phyloP scores from a whole-genome alignment of 2,329 filamentous ascomycete species.

The Aureobasidium sp. region DNA sequence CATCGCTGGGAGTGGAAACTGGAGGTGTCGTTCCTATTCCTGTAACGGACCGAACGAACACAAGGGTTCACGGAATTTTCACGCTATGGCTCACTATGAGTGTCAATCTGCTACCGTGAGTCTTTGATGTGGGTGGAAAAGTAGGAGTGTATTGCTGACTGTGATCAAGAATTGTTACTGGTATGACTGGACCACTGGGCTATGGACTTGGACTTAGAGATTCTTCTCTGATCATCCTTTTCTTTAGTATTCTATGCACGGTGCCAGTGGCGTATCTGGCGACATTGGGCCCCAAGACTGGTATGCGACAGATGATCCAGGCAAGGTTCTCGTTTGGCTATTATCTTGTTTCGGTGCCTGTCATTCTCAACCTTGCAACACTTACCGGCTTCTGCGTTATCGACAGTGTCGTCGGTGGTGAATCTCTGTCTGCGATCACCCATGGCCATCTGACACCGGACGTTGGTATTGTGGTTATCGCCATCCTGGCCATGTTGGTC shows the following conservation, averaged over 20 bases:
- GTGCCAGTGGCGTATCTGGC: constrained; percentile 48
- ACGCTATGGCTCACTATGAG: constrained; percentile 53
- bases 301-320: constrained; percentile 58
- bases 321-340: constrained; percentile 54
- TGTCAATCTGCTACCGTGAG: constrained; percentile 50
- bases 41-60: constrained; percentile 45
- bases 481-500: constrained; percentile 48
- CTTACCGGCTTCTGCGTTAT: constrained; percentile 57
- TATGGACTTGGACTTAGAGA: constrained; percentile 50
- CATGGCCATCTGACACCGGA: constrained; percentile 38
- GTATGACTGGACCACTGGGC: constrained; percentile 50
- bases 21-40: constrained; percentile 49
- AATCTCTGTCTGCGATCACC: constrained; percentile 48
- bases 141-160: not conserved
- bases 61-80: constrained; percentile 48
- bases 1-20: constrained; percentile 6
- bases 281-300: constrained; percentile 52
- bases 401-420: constrained; percentile 52
- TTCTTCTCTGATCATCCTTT: constrained; percentile 51
- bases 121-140: constrained; percentile 11
- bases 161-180: constrained; percentile 46
- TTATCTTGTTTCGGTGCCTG: constrained; percentile 51
- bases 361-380: constrained; percentile 55
- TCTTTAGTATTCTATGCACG: constrained; percentile 51
- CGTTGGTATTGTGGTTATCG: constrained; percentile 54